Base-by-base conservation (phyloP, 2,329 filamentous ascomycete genomes). In the Fusarium neocosmosporiellum region DNA sequence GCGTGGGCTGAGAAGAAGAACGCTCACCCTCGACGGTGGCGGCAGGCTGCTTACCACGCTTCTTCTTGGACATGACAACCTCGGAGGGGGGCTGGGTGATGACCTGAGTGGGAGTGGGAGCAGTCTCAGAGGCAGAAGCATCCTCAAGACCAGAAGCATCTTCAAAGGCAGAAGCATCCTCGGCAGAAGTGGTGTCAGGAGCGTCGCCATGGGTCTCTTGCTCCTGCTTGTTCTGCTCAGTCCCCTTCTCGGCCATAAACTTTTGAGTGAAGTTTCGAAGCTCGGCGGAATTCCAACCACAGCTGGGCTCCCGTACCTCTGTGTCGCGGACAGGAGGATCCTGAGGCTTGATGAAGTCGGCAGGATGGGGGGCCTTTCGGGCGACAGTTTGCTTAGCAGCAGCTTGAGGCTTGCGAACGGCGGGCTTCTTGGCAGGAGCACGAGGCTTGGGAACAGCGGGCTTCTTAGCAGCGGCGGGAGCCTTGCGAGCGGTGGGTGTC, bases 21-120 rank as follows among this genome's bases (percentile, higher is more conserved):
- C 33, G n/a, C 20, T 55, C 53, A 16, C 20, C 7, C n/a, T 34
- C 14, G 31, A 27, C 33, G 33, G 33, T 13, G 18, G 18, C 20
- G 24, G 46, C 22, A 41, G 33, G 1, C 24, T 34, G 43, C 29
- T 24, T 27, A n/a, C 41, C 41, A 41, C 59, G 67, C 33, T 46
- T 58, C 65, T 58, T 68, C 59, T 69, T 70, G 55, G 36, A 61
- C 34, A 27, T 24, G 14, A 66, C 58, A 2, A 13, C 36, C 27
- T 53, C 31, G 6, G 54, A 59, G 16, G 67, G 66, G 6, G 22
- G 11, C 31, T 57, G 61, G 24, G 67, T 29, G 7, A 34, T 39
- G 33, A 22, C 34, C 5, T 18, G 46, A 14, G 13, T 10, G 13
- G 29, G 2, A 5, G 20, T 33, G 18, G 46, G 18, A 31, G 4